Conservation (phyloP, 1,284 basidiomycete species). For the Microbotryomycetes sp. region DNA sequence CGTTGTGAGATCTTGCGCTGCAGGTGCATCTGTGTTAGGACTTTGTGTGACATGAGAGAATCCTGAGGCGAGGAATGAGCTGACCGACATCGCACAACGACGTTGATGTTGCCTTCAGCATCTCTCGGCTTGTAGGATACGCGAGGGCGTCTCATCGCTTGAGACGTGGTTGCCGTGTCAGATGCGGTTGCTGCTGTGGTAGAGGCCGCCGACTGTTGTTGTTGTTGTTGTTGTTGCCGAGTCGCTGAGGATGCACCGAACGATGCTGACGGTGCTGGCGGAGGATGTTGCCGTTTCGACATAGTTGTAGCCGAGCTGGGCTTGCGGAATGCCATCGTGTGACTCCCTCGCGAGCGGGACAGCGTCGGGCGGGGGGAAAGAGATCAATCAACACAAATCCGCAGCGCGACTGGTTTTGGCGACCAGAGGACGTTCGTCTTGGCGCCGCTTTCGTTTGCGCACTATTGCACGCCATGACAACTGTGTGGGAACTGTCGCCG, state of each 20-base stretch:
- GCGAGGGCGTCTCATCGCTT: too few relatives aligned
- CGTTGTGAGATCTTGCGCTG: conserved; percentile 59
- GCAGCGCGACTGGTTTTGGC: background rate
- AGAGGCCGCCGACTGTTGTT: background rate
- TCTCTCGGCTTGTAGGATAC: background rate
- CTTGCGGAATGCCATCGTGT: background rate
- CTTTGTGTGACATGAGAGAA: background rate
- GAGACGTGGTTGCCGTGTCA: background rate
- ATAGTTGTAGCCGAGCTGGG: background rate
- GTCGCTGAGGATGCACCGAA: background rate
- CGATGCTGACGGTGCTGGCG: background rate
- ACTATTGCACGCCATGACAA: background rate
- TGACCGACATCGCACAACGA: conserved; percentile 79
- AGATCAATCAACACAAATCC: background rate
- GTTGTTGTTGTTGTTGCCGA: background rate
- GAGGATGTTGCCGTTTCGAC: background rate
- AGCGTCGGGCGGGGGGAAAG: too few relatives aligned
- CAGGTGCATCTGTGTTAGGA: conserved; percentile 26
- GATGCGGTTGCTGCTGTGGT: background rate
- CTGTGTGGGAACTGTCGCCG: conserved; percentile 17
- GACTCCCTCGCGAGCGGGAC: too few relatives aligned
- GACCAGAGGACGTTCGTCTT: too few relatives aligned
- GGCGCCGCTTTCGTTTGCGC: background rate
- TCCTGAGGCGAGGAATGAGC: conserved; percentile 21
- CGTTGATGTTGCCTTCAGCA: conserved; percentile 62